Conservation (phyloP, 805 yeast genomes). For the Lipomyces sp. region DNA sequence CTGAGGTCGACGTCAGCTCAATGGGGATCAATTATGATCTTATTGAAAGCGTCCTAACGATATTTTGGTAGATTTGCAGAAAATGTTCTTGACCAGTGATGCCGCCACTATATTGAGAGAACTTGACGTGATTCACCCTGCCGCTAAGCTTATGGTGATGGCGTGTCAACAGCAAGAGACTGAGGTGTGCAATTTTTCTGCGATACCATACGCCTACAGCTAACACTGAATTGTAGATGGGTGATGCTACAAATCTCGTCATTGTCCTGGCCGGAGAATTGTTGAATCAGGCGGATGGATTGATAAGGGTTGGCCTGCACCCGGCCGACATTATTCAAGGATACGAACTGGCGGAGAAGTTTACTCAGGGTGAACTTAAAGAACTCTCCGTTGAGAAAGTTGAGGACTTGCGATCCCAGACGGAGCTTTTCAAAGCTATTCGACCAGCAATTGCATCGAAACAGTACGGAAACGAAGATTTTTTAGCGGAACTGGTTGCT, state of each 20-base stretch:
- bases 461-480: constrained; percentile 86
- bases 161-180: constrained; percentile 95
- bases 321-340: constrained; percentile 95
- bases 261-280: constrained; percentile 92
- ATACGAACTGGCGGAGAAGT: constrained; percentile 81
- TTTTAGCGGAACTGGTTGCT: constrained; percentile 74
- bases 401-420: constrained; percentile 58
- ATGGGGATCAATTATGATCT: not conserved
- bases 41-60: not conserved
- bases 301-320: constrained; percentile 81
- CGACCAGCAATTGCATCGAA: constrained; percentile 90
- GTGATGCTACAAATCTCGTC: constrained; percentile 93
- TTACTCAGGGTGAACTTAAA: constrained; percentile 52
- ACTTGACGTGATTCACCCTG: constrained; percentile 94
- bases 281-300: constrained; percentile 81
- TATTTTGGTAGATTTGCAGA: constrained; percentile 57
- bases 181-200: constrained; percentile 50
- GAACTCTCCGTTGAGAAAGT: constrained; percentile 63
- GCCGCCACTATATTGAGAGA: constrained; percentile 98
- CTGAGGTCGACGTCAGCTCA: not conserved
- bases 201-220: not conserved
- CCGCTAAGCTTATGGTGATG: constrained; percentile 93
- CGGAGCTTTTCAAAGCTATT: constrained; percentile 70
- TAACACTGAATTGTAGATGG: constrained; percentile 58
- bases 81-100: constrained; percentile 88